Percentiles rank a stretch among this genome's conserved stretches.
phyloP scores from a whole-genome alignment of 805 yeast species.

The Blastobotrys mokoenaii region DNA sequence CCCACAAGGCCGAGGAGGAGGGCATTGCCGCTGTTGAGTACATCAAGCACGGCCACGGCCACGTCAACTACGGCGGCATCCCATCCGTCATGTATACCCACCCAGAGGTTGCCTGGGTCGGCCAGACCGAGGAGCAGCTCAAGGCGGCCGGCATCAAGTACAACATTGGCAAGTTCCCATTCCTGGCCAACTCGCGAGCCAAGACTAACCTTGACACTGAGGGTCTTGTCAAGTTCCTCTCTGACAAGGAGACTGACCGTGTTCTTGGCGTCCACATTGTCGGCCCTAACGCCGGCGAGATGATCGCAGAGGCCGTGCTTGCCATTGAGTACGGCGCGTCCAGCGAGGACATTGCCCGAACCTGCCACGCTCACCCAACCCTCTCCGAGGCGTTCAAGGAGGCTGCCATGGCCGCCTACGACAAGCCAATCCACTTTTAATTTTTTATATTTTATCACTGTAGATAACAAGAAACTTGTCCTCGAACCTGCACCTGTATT shows the following conservation, averaged over 20 bases:
- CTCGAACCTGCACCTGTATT: too few relatives aligned
- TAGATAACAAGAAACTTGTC: too few relatives aligned
- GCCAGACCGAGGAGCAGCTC: slow-evolving; percentile 89
- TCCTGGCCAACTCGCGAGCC: slow-evolving; percentile 98
- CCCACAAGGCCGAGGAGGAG: slow-evolving; percentile 99
- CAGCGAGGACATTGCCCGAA: slow-evolving; percentile 94
- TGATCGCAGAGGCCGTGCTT: slow-evolving; percentile 97
- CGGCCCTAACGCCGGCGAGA: slow-evolving; percentile 98
- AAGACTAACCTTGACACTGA: slow-evolving; percentile 96
- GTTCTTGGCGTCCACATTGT: slow-evolving; percentile 93
- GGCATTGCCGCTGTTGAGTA: slow-evolving; percentile 98
- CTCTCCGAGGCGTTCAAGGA: slow-evolving; percentile 96
- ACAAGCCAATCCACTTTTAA: slow-evolving; percentile 83
- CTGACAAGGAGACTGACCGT: slow-evolving; percentile 96
- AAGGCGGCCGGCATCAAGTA: slow-evolving; percentile 86
- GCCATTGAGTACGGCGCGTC: slow-evolving; percentile 99
- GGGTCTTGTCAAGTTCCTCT: slow-evolving; percentile 91
- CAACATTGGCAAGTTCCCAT: slow-evolving; percentile 97
- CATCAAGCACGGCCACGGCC: slow-evolving; percentile 90
- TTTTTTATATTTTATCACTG: neutral
- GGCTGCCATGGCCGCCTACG: slow-evolving; percentile 89
- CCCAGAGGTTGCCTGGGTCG: slow-evolving; percentile 99
- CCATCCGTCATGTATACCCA: slow-evolving; percentile 99
- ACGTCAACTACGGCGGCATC: slow-evolving; percentile 94
- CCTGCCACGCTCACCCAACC: slow-evolving; percentile 99